Base-by-base conservation (phyloP, 345 rosid species). In the Euphorbia tirucalli region DNA sequence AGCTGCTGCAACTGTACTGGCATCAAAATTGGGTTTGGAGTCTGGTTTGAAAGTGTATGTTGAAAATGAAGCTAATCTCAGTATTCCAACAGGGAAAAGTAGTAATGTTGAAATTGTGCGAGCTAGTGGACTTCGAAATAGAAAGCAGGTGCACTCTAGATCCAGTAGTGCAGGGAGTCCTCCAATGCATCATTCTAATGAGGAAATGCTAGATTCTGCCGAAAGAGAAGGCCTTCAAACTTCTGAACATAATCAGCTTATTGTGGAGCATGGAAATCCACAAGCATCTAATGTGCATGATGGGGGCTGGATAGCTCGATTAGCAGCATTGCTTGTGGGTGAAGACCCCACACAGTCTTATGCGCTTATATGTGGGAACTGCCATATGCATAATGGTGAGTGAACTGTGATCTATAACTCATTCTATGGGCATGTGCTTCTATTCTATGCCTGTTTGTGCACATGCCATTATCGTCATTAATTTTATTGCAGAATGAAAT, bases 371-470 rank as follows among this genome's bases (percentile, higher is more conserved):
- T 95, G 99, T 70, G 96, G 97, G 59, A 92, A 85, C 74, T 95
- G 99, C 71, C 94, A 81, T 69, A 90, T 88, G 96, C 99, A 95
- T 81, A 95, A 92, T 60, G 99, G 98, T 95, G 72, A 85, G 89
- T 73, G 63, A 62, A 27, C 44, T 48, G 0, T 31, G 13, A 4
- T 1, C 0, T 37, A 14, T 19, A 1, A 14, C 24, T 39, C 30
- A 30, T 49, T 32, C 1, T 46, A 46, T 46, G 52, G 5, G 44
- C 44, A 41, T 41, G 44, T 6, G 9, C 5, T 2, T 32, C 13
- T 1, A n/a, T n/a, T n/a, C n/a, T n/a, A n/a, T n/a, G n/a, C n/a
- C n/a, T n/a, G n/a, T n/a, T n/a, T 13, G 22, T n/a, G 28, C n/a
- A 57, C 27, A n/a, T 7, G 19, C 11, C 48, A 44, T 44, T 35